phyloP scores from a whole-genome alignment of 495 filamentous ascomycete species.

The Mytilinidion resinicola region DNA sequence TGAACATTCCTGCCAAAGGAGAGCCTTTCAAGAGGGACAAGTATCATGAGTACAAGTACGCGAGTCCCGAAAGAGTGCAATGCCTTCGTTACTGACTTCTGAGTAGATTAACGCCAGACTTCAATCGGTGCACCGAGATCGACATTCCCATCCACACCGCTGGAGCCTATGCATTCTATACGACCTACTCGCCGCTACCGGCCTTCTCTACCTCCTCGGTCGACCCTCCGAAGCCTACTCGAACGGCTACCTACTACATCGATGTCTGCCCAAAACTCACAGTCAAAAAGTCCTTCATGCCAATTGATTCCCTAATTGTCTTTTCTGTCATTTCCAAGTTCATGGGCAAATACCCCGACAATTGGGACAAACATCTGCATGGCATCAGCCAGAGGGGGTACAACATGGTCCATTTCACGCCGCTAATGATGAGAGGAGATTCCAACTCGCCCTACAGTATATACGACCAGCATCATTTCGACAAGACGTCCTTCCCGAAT shows the following conservation, averaged over 20 bases:
- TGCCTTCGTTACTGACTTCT: slow-evolving; percentile 2
- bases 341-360: slow-evolving; percentile 82
- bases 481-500: slow-evolving; percentile 71
- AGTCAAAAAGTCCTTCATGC: slow-evolving; percentile 60
- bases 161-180: slow-evolving; percentile 96
- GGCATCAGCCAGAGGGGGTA: slow-evolving; percentile 87
- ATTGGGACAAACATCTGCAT: slow-evolving; percentile 82
- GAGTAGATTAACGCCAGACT: slow-evolving; percentile 75
- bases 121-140: slow-evolving; percentile 84
- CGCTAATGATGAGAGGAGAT: slow-evolving; percentile 75
- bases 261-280: slow-evolving; percentile 83
- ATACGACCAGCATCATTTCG: slow-evolving; percentile 84
- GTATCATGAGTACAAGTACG: slow-evolving; percentile 75
- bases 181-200: slow-evolving; percentile 83
- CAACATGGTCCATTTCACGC: slow-evolving; percentile 99
- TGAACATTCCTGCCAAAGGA: slow-evolving; percentile 79
- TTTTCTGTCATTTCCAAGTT: slow-evolving; percentile 97
- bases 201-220: slow-evolving; percentile 57
- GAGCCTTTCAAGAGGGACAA: slow-evolving; percentile 64
- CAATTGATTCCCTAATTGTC: slow-evolving; percentile 78
- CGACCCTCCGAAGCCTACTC: slow-evolving; percentile 48
- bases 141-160: slow-evolving; percentile 75
- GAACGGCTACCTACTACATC: slow-evolving; percentile 76
- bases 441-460: slow-evolving; percentile 98
- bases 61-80: neutral